phyloP scores from a whole-genome alignment of 441 rosid genomes.

The Biscutella laevigata region DNA sequence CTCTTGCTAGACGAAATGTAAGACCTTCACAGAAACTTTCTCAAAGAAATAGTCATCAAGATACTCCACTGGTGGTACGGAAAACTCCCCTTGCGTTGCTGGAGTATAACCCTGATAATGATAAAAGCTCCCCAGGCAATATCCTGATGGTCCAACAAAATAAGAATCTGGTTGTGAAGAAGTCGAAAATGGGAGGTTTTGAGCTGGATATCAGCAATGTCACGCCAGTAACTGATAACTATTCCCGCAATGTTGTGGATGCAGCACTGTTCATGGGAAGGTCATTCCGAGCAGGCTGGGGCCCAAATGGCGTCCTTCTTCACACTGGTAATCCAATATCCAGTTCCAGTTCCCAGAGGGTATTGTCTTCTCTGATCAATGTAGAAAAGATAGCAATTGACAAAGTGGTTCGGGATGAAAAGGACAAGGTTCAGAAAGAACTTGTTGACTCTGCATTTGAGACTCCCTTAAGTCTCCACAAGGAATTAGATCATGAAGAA shows the following conservation, averaged over 20 bases:
- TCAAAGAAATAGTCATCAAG: conserved; percentile 43
- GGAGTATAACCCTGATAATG: conserved; percentile 60
- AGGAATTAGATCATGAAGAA: conserved; percentile 44
- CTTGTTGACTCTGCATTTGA: conserved; percentile 61
- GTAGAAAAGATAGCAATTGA: conserved; percentile 82
- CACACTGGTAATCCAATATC: conserved; percentile 67
- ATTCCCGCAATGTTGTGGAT: conserved; percentile 77
- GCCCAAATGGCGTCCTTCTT: conserved; percentile 86
- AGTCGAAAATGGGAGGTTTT: conserved; percentile 54
- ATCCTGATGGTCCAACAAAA: conserved; percentile 68
- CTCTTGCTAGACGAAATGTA: conserved; percentile 34
- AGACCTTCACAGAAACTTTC: conserved; percentile 37
- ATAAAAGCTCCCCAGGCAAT: conserved; percentile 45
- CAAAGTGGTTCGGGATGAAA: conserved; percentile 67
- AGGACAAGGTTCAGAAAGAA: conserved; percentile 57
- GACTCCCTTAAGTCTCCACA: conserved; percentile 72
- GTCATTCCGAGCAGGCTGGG: conserved; percentile 99
- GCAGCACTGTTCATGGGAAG: conserved; percentile 95
- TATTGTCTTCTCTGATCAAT: conserved; percentile 64
- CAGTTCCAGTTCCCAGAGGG: conserved; percentile 36
- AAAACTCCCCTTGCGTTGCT: conserved; percentile 75
- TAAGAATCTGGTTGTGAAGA: conserved; percentile 49
- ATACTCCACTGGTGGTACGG: conserved; percentile 40
- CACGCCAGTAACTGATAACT: conserved; percentile 62
- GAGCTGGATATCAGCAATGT: conserved; percentile 54